A percentile compares a stretch with the other conserved stretches of the same genome.
These are phyloP conservation scores for Fusarium sp. DNA, from an alignment of 2,329 filamentous ascomycete genomes.

Conservation along the genomic window DNA sequence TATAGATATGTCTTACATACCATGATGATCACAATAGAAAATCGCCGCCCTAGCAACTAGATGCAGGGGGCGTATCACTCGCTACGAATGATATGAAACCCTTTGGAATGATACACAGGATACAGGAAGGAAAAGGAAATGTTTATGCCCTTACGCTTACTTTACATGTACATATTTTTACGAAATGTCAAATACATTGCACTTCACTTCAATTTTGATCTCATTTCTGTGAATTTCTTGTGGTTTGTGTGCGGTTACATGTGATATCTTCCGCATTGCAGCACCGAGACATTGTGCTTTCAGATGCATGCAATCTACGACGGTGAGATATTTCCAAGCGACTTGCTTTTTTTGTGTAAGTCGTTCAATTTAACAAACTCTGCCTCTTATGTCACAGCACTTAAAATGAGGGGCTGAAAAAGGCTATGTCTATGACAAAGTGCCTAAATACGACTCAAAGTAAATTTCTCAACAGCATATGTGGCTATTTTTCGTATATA, in stretches of 20 bases:
- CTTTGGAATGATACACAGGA: slow-evolving; percentile 44
- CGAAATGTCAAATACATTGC: slow-evolving; percentile 28
- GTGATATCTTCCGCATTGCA: not conserved
- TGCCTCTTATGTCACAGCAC: slow-evolving; percentile 24
- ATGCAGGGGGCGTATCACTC: slow-evolving; percentile 36
- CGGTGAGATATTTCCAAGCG: not conserved
- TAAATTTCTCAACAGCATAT: slow-evolving; percentile 32
- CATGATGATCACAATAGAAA: slow-evolving; percentile 47
- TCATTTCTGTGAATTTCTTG: not conserved
- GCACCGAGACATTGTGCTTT: slow-evolving; percentile 17
- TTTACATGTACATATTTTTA: slow-evolving; percentile 38
- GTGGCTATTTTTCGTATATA: slow-evolving; percentile 8
- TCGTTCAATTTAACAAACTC: slow-evolving; percentile 7
- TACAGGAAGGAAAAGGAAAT: slow-evolving; percentile 36
- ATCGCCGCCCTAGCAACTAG: slow-evolving; percentile 35
- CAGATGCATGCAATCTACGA: not conserved
- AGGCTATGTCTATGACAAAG: slow-evolving; percentile 24
- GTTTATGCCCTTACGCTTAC: slow-evolving; percentile 32
- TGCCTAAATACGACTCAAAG: not conserved
- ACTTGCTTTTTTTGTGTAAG: slow-evolving; percentile 13
- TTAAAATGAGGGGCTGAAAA: slow-evolving; percentile 10
- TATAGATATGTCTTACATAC: slow-evolving; percentile 32
- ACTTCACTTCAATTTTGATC: slow-evolving; percentile 6
- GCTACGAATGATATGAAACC: slow-evolving; percentile 44
- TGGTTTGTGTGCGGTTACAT: not conserved